phyloP scores from a whole-genome alignment of 2,329 filamentous ascomycete species.

The Cordyceps militaris region DNA sequence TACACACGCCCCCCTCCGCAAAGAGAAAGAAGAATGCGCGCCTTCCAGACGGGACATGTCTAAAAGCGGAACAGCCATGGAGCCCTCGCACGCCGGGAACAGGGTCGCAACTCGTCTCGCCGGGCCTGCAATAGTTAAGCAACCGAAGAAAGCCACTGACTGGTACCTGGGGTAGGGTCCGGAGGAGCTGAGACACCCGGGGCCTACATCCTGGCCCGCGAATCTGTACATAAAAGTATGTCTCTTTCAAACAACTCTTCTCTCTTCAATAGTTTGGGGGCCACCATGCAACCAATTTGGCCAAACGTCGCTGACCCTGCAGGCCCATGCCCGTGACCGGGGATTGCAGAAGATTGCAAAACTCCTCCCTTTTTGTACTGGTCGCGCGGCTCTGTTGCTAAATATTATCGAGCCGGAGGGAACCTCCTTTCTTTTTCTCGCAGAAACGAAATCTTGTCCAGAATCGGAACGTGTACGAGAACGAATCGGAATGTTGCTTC shows the following conservation, averaged over 20 bases:
- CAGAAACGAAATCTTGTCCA: no score
- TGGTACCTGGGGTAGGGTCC: neutral
- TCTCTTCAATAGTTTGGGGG: neutral
- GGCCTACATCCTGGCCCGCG: neutral
- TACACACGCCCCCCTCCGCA: neutral
- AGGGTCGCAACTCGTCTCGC: neutral
- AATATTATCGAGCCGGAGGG: no score
- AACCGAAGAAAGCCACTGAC: neutral
- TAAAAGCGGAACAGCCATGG: neutral
- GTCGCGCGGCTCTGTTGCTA: no score
- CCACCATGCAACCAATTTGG: slow-evolving; percentile 5
- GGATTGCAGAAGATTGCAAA: no score
- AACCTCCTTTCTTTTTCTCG: no score
- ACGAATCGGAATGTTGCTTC: no score
- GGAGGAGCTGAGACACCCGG: neutral
- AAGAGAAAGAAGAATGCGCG: neutral
- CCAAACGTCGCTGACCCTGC: no score
- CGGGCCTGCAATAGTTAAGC: neutral
- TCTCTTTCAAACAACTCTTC: neutral
- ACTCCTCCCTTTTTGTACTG: no score
- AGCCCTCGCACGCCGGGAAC: neutral
- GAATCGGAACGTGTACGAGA: no score
- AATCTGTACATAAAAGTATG: neutral
- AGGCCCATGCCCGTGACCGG: no score
- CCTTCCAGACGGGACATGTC: neutral